A percentile compares a stretch with the other conserved stretches of the same genome.
These are phyloP conservation scores for Neopestalotiopsis clavispora DNA, from an alignment of 2,329 filamentous ascomycete genomes.

Conservation along the genomic window DNA sequence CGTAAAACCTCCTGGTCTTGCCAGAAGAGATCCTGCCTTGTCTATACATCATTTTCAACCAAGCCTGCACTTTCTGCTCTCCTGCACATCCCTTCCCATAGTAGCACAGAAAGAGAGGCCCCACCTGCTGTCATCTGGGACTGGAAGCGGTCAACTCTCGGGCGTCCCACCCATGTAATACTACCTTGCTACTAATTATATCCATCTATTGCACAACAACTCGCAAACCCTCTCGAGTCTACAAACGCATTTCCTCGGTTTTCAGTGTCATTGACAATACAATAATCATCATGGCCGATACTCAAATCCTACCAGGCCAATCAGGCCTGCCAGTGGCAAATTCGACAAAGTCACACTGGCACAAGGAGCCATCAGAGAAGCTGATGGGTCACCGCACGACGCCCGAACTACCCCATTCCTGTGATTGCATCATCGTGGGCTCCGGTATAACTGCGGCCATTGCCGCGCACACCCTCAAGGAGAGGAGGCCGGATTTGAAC, in stretches of 20 bases:
- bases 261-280: not conserved
- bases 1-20: too few species aligned
- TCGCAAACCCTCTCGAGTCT: not conserved
- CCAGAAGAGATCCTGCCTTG: not conserved
- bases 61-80: not conserved
- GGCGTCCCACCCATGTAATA: not conserved
- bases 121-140: conserved; percentile 6
- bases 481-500: conserved; percentile 47
- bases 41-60: not conserved
- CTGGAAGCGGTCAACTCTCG: not conserved
- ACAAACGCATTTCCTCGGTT: not conserved
- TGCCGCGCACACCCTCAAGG: conserved; percentile 67
- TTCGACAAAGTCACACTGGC: conserved; percentile 75
- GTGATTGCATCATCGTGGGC: conserved; percentile 75
- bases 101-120: not conserved
- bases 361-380: conserved; percentile 66
- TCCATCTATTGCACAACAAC: not conserved
- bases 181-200: not conserved
- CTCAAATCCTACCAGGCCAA: conserved; percentile 34
- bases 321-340: conserved; percentile 64
- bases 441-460: conserved; percentile 79
- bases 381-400: conserved; percentile 74
- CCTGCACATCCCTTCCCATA: not conserved
- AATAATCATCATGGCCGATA: not conserved
- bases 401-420: conserved; percentile 60